Evolutionary conservation across 2,329 filamentous ascomycete genomes (phyloP), one percentile per base, ranked within the genome.

Genomic region (Diplodia scrobiculata): DNA sequence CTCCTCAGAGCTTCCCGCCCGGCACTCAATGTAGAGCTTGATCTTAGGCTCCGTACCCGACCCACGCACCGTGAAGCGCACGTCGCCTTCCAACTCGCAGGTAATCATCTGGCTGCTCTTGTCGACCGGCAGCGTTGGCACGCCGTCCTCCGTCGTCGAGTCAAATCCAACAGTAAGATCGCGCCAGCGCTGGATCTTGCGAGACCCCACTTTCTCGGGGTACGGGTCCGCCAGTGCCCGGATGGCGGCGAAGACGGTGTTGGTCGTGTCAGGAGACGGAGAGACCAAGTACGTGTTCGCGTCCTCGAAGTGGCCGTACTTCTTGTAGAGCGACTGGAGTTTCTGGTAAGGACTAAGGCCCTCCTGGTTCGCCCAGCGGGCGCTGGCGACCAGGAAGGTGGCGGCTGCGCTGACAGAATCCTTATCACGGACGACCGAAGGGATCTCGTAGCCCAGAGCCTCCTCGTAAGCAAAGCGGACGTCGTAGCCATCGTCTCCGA

Each of bases 21-120:
- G 79, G 51, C 79, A 81, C 68, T 85, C 83, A 62, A 84, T 82
- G 69, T 85, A 85, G 53, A 84, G 70, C 73, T 89, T 89, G 68
- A 89, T 87, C 79, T 89, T 89, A 0, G 87, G 87, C 74, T 89
- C 87, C 1, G 87, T 89, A 1, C 86, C 86, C 1, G 85, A 87
- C 0, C 83, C 85, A 70, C 86, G 76, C 25, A 87, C 80, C 1
- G 86, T 88, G 70, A 88, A 87, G 27, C 84, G 80, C 13, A 87
- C 79, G 14, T 78, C 77, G 21, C 81, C 81, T 32, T 85, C 81
- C 76, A 86, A 71, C 78, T 86, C 86, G 67, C 80, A 82, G 2
- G 86, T 89, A 70, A 89, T 83, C 87, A 89, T 89, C 77, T 89
- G 85, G 66, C 83, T 86, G 13, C 75, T 80, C 21, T 79, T 78